Percentiles rank a stretch among this genome's conserved stretches.
These are phyloP conservation scores for Chalaropsis ovoidea DNA, from an alignment of 2,329 filamentous ascomycete genomes.

Conservation along the genomic window DNA sequence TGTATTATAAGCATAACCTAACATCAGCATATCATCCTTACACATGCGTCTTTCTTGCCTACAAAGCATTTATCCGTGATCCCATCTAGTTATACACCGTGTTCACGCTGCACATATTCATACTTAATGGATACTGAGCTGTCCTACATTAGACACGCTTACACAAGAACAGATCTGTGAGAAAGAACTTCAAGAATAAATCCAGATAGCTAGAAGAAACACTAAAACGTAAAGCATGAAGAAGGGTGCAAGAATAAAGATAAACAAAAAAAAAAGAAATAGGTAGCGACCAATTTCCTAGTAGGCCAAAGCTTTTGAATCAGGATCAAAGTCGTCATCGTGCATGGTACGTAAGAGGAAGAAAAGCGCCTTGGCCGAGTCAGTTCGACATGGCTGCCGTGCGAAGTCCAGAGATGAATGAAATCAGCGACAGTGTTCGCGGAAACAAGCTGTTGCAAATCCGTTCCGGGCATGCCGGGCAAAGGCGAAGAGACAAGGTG, in stretches of 20 bases:
- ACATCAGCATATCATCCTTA: neutral
- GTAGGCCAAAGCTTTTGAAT: slow-evolving; percentile 24
- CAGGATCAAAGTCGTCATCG: slow-evolving; percentile 21
- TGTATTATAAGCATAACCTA: neutral
- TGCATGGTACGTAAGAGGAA: slow-evolving; percentile 5
- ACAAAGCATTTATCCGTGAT: no score
- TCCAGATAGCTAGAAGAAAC: slow-evolving; percentile 19
- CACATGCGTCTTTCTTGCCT: no score
- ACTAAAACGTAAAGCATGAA: slow-evolving; percentile 33
- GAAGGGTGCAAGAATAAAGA: slow-evolving; percentile 30
- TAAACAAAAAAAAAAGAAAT: slow-evolving; percentile 22
- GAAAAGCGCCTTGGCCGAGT: neutral
- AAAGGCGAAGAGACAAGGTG: slow-evolving; percentile 21
- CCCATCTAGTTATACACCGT: no score
- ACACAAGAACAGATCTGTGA: neutral
- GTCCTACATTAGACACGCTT: no score
- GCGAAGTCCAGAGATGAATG: neutral
- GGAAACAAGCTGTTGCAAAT: neutral
- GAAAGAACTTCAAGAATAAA: slow-evolving; percentile 22
- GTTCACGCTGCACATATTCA: neutral
- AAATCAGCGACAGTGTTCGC: neutral
- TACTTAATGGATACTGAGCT: no score
- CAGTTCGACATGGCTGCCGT: neutral
- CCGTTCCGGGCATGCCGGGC: neutral
- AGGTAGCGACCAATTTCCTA: slow-evolving; percentile 20